Conservation (phyloP, 805 yeast genomes). For the Cyberlindnera mycetangii region DNA sequence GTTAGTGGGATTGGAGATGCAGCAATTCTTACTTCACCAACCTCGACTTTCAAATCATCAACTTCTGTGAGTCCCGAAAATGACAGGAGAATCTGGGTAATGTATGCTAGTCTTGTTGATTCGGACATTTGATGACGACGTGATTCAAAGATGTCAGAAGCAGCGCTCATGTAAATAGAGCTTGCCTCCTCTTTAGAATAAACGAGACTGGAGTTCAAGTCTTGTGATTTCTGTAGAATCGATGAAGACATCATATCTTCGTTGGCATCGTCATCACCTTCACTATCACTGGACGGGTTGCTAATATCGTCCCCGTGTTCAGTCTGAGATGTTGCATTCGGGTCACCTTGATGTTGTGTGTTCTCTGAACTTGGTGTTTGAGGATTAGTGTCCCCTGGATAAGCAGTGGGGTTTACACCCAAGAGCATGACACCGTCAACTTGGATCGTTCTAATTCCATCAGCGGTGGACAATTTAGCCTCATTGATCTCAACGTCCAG, state of each 20-base stretch:
- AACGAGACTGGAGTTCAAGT: slow-evolving; percentile 51
- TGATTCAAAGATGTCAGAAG: slow-evolving; percentile 45
- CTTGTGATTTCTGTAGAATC: slow-evolving; percentile 19
- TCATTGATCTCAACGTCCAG: slow-evolving; percentile 33
- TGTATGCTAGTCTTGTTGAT: slow-evolving; percentile 20
- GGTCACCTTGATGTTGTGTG: not conserved
- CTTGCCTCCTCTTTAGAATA: slow-evolving; percentile 68
- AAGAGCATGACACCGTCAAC: slow-evolving; percentile 39
- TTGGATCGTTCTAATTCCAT: slow-evolving; percentile 43
- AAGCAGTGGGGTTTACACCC: slow-evolving; percentile 39
- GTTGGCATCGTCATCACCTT: slow-evolving; percentile 17
- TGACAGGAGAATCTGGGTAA: slow-evolving; percentile 36
- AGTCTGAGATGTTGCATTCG: not conserved
- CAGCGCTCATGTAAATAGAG: slow-evolving; percentile 80
- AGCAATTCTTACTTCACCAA: slow-evolving; percentile 39
- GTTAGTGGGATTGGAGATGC: slow-evolving; percentile 35
- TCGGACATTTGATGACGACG: slow-evolving; percentile 14
- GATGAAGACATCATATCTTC: slow-evolving; percentile 34
- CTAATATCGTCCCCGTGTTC: slow-evolving; percentile 26
- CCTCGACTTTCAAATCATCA: slow-evolving; percentile 32
- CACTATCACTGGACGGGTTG: slow-evolving; percentile 17
- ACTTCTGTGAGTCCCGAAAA: slow-evolving; percentile 46
- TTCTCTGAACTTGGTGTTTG: not conserved
- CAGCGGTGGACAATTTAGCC: slow-evolving; percentile 36
- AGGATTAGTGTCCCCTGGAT: slow-evolving; percentile 19